Base-by-base conservation (phyloP, 306 rosid genomes). In the Vachellia pachyceras region DNA sequence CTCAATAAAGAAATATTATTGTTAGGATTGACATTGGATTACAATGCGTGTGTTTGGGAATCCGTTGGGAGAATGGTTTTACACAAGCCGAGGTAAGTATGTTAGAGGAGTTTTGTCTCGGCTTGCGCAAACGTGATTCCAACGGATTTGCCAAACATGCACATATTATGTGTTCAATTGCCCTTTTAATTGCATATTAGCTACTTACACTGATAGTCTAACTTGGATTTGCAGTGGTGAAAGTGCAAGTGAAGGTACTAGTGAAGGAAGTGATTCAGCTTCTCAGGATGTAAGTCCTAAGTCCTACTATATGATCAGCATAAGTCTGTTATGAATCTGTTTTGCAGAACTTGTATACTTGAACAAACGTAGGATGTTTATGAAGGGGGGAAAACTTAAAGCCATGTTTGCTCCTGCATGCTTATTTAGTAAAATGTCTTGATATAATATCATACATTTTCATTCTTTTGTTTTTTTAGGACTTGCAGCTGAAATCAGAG, bases 201-300 rank as follows among this genome's bases (percentile, higher is more conserved):
- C 37, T 47, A 61, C 75, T 80, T 86, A 42, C 75, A 81, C 86
- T 90, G 82, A 88, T 91, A 18, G 63, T 44, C 54, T 80, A 81
- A 78, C 74, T 69, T 85, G 82, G 80, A 74, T 76, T 52, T 93
- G 90, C 94, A 95, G 99, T 88, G 94, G 93, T 85, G 98, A 93
- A 75, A 95, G 99, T 88, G 97, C 81, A 73, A 95, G 97, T 84
- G 99, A 95, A 77, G 98, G 92, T 29, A 82, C 93, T 3, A 95
- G 98, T 86, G 99, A 95, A 81, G 95, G 99, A 85, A 95, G 99
- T 57, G 99, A 90, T 82, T 95, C 88, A 25, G 90, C 93, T 84
- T 95, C 99, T 77, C 90, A 95, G 81, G 92, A 88, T 87, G 99
- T 95, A 90, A 91, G 98, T 85, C 40, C 79, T 45, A 45, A 45